These are phyloP conservation scores for Nigrospora osmanthi DNA, from an alignment of 2,329 filamentous ascomycete genomes.

Conservation along the genomic window DNA sequence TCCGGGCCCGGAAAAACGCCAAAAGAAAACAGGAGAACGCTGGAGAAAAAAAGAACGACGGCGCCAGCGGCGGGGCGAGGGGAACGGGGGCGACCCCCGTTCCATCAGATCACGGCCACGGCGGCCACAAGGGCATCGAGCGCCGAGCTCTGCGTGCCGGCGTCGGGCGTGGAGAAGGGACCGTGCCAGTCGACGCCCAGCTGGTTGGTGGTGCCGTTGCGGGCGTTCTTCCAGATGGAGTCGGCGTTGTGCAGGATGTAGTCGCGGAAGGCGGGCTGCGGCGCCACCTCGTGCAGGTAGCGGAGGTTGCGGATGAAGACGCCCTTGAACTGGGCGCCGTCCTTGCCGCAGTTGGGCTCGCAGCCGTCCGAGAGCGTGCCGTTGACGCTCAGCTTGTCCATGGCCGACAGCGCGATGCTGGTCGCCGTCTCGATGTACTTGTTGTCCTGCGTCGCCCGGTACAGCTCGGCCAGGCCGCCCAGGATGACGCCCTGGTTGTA, in stretches of 20 bases:
- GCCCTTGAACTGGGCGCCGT: conserved; percentile 61
- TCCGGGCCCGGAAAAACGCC: too few relatives aligned
- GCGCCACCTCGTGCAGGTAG: conserved; percentile 41
- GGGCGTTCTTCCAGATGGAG: conserved; percentile 23
- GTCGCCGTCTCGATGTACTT: conserved; percentile 32
- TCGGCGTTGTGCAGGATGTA: conserved; percentile 25
- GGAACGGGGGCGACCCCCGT: too few relatives aligned
- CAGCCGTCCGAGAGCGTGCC: conserved; percentile 47
- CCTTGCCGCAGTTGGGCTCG: conserved; percentile 40
- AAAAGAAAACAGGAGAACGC: too few relatives aligned
- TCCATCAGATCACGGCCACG: conserved; percentile 13
- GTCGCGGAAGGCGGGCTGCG: conserved; percentile 32
- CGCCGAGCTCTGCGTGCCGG: conserved; percentile 20
- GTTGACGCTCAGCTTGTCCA: conserved; percentile 30
- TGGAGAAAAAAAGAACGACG: too few relatives aligned
- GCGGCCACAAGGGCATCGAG: conserved; percentile 19
- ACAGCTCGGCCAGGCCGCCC: conserved; percentile 43
- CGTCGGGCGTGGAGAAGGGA: conserved; percentile 16
- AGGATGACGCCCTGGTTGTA: conserved; percentile 50
- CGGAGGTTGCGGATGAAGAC: conserved; percentile 58
- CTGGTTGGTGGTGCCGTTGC: conserved; percentile 18
- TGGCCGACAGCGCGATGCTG: conserved; percentile 43
- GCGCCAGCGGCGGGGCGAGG: too few relatives aligned
- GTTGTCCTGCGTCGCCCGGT: conserved; percentile 30
- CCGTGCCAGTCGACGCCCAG: conserved; percentile 21